Base-by-base conservation (phyloP, 2,329 filamentous ascomycete species). In the Alternaria arborescens region DNA sequence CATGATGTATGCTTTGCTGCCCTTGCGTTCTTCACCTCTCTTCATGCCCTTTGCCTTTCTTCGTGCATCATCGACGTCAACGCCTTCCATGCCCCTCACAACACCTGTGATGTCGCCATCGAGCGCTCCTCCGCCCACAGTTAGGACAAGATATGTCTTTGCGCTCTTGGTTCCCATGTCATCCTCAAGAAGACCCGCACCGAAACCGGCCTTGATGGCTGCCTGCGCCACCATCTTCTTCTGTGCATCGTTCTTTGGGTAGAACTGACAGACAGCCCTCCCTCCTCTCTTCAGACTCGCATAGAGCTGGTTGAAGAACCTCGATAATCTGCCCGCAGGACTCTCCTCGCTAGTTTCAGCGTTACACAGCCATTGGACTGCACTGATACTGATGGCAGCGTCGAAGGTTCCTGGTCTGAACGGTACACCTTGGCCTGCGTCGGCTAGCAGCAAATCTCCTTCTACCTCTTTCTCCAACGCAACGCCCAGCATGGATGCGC, bases 361-460 rank as follows among this genome's bases (percentile, higher is more conserved):
- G 78, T 97, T 98, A 79, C 95, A 99, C 30, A 99, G 85, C 95
- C 95, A 99, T 79, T 99, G 95, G n/a, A 99, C 91, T 0, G 95
- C 95, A 69, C 89, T 93, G 76, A 99, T 98, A 73, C 89, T 93
- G 71, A 99, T 93, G 22, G 95, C 95, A 0, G 94, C 95, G 77
- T 99, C 95, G 75, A 99, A 99, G 0, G 90, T 88, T 32, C 95
- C 95, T 0, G 95, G 88, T 16, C 95, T 89, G 78, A 99, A 99
- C 0, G 95, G 95, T 0, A 99, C 88, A 1, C 95, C 95, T 75
- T 99, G 95, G 0, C 95, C 95, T 52, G 97, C 97, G 74, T 99
- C 95, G 4, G 93, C 92, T 1, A 99, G 87, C 71, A 99, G 85
- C n/a, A 99, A 81, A 75, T 99, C 95, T 2, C 95, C 95, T 62